phyloP scores from a whole-genome alignment of 148 eudicot genomes.

The Fagopyrum tataricum region DNA sequence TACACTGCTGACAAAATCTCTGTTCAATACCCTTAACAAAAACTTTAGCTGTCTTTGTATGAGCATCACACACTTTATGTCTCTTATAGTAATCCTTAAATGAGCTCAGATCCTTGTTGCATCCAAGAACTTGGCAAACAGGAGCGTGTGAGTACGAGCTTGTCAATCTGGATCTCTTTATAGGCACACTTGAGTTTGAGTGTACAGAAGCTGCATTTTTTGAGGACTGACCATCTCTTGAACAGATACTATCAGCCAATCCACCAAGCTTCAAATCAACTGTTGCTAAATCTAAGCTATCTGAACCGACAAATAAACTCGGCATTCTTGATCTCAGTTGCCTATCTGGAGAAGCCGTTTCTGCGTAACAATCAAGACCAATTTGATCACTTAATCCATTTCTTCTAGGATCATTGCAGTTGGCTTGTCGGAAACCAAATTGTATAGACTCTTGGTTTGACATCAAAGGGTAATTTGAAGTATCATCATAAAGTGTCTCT shows the following conservation, averaged over 20 bases:
- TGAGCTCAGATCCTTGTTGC: constrained; percentile 63
- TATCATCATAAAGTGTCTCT: constrained; percentile 21
- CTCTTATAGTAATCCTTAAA: constrained; percentile 73
- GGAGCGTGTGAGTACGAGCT: constrained; percentile 32
- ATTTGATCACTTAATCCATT: constrained; percentile 25
- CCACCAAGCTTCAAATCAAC: constrained; percentile 62
- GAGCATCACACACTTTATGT: constrained; percentile 89
- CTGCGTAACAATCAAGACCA: constrained; percentile 15
- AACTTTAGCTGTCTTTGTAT: constrained; percentile 70
- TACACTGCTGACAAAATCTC: constrained; percentile 98
- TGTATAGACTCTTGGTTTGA: constrained; percentile 32
- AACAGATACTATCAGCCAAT: constrained; percentile 25
- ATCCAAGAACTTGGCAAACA: constrained; percentile 72
- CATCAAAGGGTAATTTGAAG: constrained; percentile 24
- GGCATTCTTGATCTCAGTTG: not conserved
- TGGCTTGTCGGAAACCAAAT: constrained; percentile 29
- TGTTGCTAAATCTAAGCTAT: constrained; percentile 28
- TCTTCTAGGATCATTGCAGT: constrained; percentile 21
- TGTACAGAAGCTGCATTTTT: constrained; percentile 20
- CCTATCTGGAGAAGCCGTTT: constrained; percentile 7
- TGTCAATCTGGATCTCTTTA: constrained; percentile 32
- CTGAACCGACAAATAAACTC: constrained; percentile 26
- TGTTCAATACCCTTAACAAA: constrained; percentile 78
- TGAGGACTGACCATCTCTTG: constrained; percentile 15
- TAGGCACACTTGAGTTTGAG: constrained; percentile 29